Evolutionary conservation across 805 yeast genomes (phyloP).

Genomic region (Starmerella floricola): DNA sequence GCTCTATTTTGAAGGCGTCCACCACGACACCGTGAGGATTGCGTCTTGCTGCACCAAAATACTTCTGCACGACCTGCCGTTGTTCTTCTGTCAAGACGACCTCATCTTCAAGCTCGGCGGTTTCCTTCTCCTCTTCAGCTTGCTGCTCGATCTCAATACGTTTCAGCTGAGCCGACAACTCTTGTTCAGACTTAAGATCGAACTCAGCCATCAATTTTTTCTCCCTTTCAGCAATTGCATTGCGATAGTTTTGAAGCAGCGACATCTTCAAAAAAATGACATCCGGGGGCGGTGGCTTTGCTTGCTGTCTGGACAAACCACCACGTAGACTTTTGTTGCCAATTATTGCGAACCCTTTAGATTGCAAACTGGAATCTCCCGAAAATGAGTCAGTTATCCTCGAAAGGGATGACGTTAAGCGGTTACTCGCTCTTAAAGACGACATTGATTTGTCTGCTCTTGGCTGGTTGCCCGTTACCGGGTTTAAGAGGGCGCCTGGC

Average conservation of each 20-base stretch:
- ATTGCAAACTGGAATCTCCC: not conserved
- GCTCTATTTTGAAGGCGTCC: conserved; percentile 62
- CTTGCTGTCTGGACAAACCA: not conserved
- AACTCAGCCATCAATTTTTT: no score
- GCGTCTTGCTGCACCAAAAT: conserved; percentile 55
- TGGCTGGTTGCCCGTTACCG: not conserved
- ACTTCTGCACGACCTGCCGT: conserved; percentile 34
- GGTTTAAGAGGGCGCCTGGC: conserved; percentile 1
- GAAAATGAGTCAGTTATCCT: no score
- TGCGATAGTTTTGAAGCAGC: no score
- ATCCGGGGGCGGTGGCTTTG: not conserved
- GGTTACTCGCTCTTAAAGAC: no score
- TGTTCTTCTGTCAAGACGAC: conserved; percentile 2
- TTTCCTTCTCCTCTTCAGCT: not conserved
- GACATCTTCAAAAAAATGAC: no score
- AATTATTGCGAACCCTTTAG: not conserved
- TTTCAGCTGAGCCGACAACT: not conserved
- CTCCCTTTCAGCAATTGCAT: no score
- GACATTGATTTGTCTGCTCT: no score
- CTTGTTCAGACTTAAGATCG: no score
- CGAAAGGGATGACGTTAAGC: no score
- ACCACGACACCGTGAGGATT: conserved; percentile 58
- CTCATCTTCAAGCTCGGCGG: not conserved
- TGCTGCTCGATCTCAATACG: no score
- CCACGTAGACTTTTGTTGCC: no score